phyloP scores from a whole-genome alignment of 805 yeast genomes.

The Ogataea populi-albae region DNA sequence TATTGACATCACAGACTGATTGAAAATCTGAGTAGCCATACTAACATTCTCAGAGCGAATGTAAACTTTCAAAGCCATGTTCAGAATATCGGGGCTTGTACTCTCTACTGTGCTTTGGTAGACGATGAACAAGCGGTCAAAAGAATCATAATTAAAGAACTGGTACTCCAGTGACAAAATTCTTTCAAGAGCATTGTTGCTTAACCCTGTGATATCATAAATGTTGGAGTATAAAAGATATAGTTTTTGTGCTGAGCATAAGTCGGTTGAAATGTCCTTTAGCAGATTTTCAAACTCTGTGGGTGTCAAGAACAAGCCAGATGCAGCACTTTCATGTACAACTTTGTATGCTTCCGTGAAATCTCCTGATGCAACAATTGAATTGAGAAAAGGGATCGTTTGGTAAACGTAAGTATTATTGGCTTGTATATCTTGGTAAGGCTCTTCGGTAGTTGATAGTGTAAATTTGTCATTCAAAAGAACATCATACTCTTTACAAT shows the following conservation, averaged over 20 bases:
- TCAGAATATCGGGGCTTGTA: constrained; percentile 17
- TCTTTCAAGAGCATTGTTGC: constrained; percentile 13
- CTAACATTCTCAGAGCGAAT: constrained; percentile 25
- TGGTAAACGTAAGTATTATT: constrained; percentile 1
- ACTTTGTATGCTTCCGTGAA: constrained; percentile 2
- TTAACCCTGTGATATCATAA: constrained; percentile 17
- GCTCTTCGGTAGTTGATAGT: neutral
- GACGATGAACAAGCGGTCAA: constrained; percentile 21
- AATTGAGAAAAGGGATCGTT: constrained; percentile 7
- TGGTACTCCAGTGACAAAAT: constrained; percentile 19
- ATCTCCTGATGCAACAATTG: neutral
- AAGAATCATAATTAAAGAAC: constrained; percentile 23
- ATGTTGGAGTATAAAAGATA: constrained; percentile 15
- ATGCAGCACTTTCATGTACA: constrained; percentile 5
- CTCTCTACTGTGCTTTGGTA: constrained; percentile 14
- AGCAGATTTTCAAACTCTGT: constrained; percentile 25
- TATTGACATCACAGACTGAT: constrained; percentile 27
- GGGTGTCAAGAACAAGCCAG: constrained; percentile 17
- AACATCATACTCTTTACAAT: constrained; percentile 8
- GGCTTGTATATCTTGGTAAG: neutral
- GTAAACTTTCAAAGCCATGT: constrained; percentile 25
- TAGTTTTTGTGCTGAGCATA: constrained; percentile 20
- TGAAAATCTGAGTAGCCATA: constrained; percentile 29
- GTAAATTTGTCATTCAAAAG: constrained; percentile 5
- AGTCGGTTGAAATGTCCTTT: constrained; percentile 11